Percentiles rank a stretch among this genome's conserved stretches.
Conservation (phyloP, 495 filamentous ascomycete genomes). For the Penicillium egyptiacum region DNA sequence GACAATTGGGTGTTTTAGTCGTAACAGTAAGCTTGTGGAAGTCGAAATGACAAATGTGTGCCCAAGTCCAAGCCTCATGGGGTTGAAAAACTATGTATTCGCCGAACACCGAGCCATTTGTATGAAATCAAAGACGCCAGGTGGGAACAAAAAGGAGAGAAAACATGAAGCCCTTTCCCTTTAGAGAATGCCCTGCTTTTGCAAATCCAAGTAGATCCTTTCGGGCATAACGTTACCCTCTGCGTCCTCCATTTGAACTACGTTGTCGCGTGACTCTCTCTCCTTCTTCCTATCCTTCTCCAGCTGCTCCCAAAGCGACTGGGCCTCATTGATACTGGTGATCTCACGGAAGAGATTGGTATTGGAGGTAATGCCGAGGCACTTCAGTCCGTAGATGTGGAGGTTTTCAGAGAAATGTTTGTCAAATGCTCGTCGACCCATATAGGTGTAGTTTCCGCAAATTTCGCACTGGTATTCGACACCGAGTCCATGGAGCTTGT, state of each 20-base stretch:
- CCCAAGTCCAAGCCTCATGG: neutral
- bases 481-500: slow-evolving; percentile 92
- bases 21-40: neutral
- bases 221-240: slow-evolving; percentile 98
- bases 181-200: slow-evolving; percentile 57
- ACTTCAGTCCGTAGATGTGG: slow-evolving; percentile 91
- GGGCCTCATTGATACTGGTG: slow-evolving; percentile 83
- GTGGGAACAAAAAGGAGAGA: slow-evolving; percentile 4
- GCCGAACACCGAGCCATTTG: slow-evolving; percentile 15
- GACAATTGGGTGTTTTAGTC: neutral
- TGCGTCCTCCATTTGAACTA: slow-evolving; percentile 97
- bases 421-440: slow-evolving; percentile 92
- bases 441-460: slow-evolving; percentile 97
- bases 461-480: slow-evolving; percentile 96
- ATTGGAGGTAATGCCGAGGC: slow-evolving; percentile 82
- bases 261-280: slow-evolving; percentile 69
- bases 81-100: neutral
- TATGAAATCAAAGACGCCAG: slow-evolving; percentile 2
- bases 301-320: slow-evolving; percentile 89
- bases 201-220: slow-evolving; percentile 87
- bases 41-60: neutral
- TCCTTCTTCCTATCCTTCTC: slow-evolving; percentile 80
- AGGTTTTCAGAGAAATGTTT: slow-evolving; percentile 96
- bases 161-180: neutral
- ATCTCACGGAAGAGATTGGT: slow-evolving; percentile 93